phyloP scores from a whole-genome alignment of 495 filamentous ascomycete species.

The Hyphodiscus hymeniophilus region DNA sequence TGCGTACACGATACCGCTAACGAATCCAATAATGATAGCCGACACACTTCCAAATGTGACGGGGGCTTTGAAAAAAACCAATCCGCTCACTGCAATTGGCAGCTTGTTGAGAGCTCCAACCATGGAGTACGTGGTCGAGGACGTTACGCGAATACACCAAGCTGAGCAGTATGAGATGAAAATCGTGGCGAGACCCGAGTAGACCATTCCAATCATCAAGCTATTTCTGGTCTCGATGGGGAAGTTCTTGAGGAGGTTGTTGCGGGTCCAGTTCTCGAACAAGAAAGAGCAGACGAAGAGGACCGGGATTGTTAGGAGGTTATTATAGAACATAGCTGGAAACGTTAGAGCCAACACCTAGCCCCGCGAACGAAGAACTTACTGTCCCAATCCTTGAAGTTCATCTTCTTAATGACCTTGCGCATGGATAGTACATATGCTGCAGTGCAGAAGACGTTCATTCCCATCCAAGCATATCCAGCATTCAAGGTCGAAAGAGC shows the following conservation, averaged over 20 bases:
- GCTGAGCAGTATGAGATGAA: conserved; percentile 99
- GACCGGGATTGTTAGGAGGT: conserved; percentile 92
- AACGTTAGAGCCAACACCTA: conserved; percentile 23
- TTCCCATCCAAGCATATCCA: conserved; percentile 95
- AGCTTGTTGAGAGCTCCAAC: conserved; percentile 97
- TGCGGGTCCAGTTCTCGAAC: conserved; percentile 83
- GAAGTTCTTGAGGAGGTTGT: conserved; percentile 84
- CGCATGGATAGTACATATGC: conserved; percentile 89
- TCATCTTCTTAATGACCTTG: conserved; percentile 98
- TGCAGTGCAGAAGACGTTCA: conserved; percentile 95
- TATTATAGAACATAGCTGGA: conserved; percentile 99
- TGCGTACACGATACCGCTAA: conserved; percentile 89
- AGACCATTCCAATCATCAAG: conserved; percentile 79
- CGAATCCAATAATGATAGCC: conserved; percentile 81
- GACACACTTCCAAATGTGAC: conserved; percentile 88
- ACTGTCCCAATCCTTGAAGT: conserved; percentile 99
- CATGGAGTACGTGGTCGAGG: conserved; percentile 97
- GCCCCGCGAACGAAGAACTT: conserved; percentile 31
- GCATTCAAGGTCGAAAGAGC: conserved; percentile 86
- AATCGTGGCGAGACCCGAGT: conserved; percentile 87
- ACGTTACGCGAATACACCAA: conserved; percentile 96
- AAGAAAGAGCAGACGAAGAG: conserved; percentile 75
- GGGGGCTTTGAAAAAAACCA: conserved; percentile 91
- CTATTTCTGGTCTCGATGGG: conserved; percentile 64
- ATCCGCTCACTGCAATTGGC: conserved; percentile 80